Evolutionary conservation across 495 filamentous ascomycete genomes (phyloP).

Genomic region (Tuber indicum): DNA sequence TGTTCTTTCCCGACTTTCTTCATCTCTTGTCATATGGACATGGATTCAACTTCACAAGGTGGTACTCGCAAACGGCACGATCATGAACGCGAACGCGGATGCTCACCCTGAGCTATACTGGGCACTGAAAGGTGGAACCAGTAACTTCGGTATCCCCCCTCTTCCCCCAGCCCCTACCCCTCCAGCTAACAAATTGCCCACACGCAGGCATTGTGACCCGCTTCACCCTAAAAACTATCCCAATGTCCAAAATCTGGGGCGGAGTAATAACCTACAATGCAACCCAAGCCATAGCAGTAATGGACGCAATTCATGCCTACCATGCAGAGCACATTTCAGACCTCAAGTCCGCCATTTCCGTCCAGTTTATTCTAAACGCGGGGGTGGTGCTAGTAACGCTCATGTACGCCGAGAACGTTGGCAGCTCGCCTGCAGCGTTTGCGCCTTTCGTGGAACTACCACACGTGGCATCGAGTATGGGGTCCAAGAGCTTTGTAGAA

Average conservation of each 20-base stretch:
- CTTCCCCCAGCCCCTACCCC: background rate
- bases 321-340: conserved; percentile 13
- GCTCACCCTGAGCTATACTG: conserved; percentile 51
- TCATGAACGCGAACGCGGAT: conserved; percentile 47
- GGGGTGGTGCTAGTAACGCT: conserved; percentile 22
- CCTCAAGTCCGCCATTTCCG: conserved; percentile 14
- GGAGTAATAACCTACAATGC: conserved; percentile 45
- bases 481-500: background rate
- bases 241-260: conserved; percentile 44
- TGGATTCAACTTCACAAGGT: conserved; percentile 43
- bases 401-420: conserved; percentile 31
- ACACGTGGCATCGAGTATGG: background rate
- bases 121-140: conserved; percentile 53
- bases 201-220: conserved; percentile 53
- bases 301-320: conserved; percentile 36
- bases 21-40: background rate
- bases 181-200: background rate
- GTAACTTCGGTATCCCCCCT: conserved; percentile 48
- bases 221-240: conserved; percentile 45
- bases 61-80: conserved; percentile 47
- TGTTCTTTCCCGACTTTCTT: background rate
- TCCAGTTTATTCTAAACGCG: conserved; percentile 12
- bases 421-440: conserved; percentile 11
- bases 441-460: background rate
- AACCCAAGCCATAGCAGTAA: conserved; percentile 42